These are phyloP conservation scores for Geosmithia putterillii DNA, from an alignment of 2,329 filamentous ascomycete genomes.

Conservation along the genomic window DNA sequence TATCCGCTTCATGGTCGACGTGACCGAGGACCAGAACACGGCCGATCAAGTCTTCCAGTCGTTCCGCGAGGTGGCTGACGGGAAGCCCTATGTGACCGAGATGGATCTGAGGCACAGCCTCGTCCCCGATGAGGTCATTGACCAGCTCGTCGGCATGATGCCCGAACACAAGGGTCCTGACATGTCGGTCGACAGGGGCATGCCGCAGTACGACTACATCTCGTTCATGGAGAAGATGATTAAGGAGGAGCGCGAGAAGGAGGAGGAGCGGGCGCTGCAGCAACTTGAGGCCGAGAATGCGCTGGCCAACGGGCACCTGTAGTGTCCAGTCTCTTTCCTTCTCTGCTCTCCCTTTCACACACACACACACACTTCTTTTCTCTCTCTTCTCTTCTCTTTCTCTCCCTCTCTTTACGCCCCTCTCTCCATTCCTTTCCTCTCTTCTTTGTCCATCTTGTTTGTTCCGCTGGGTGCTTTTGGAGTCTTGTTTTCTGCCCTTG, in stretches of 20 bases:
- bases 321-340: no score
- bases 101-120: conserved; percentile 90
- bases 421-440: neutral
- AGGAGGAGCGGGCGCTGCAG: conserved; percentile 12
- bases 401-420: neutral
- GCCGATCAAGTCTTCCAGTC: conserved; percentile 98
- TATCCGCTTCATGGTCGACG: conserved; percentile 98
- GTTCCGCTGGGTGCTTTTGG: neutral
- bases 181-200: conserved; percentile 69
- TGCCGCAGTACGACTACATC: conserved; percentile 91
- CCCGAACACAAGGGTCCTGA: conserved; percentile 76
- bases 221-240: conserved; percentile 91
- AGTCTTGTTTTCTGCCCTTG: neutral
- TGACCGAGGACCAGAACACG: conserved; percentile 97
- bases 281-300: conserved; percentile 7
- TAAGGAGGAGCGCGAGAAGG: conserved; percentile 19
- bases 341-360: neutral
- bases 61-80: conserved; percentile 94
- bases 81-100: conserved; percentile 97
- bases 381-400: neutral
- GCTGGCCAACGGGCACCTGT: no score
- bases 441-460: neutral
- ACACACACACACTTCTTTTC: neutral
- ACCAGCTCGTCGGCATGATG: conserved; percentile 80
- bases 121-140: conserved; percentile 94